A percentile compares a stretch with the other conserved stretches of the same genome.
Evolutionary conservation across 2,329 filamentous ascomycete species (phyloP).

Genomic region (Verticillium isaacii): DNA sequence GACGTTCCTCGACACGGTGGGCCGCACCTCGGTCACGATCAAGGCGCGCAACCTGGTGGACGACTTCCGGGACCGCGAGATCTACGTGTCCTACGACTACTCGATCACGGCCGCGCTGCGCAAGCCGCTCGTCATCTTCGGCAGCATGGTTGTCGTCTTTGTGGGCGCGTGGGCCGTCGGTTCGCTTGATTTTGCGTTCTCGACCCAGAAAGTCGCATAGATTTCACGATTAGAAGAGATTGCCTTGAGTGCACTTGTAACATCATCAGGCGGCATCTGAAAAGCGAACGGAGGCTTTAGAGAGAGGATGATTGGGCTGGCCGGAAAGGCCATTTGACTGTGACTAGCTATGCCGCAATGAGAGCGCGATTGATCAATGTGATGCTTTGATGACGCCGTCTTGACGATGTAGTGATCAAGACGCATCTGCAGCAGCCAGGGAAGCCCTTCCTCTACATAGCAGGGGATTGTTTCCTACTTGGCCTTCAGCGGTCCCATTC

Average conservation of each 20-base stretch:
- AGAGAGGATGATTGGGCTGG: slow-evolving; percentile 11
- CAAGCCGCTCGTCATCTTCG: slow-evolving; percentile 81
- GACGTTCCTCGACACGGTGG: slow-evolving; percentile 91
- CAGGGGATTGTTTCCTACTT: no score
- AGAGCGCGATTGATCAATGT: not conserved
- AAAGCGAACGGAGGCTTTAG: slow-evolving; percentile 11
- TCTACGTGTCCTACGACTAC: slow-evolving; percentile 87
- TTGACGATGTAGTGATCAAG: not conserved
- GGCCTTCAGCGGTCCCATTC: no score
- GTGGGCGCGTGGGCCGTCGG: slow-evolving; percentile 69
- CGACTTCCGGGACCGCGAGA: slow-evolving; percentile 76
- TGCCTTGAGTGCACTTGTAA: slow-evolving; percentile 12
- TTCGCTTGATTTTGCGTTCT: slow-evolving; percentile 76
- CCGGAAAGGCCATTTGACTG: not conserved
- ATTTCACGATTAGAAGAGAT: slow-evolving; percentile 2
- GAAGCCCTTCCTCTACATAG: no score
- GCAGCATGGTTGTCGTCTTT: slow-evolving; percentile 70
- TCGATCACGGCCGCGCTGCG: slow-evolving; percentile 68
- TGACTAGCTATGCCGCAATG: not conserved
- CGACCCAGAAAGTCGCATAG: slow-evolving; percentile 19
- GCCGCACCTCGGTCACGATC: slow-evolving; percentile 76
- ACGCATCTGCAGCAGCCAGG: no score
- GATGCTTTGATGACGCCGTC: not conserved
- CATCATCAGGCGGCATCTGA: slow-evolving; percentile 12
- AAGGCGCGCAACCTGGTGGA: slow-evolving; percentile 85